phyloP scores from a whole-genome alignment of 257 asterid genomes.

The Paulownia fortunei region DNA sequence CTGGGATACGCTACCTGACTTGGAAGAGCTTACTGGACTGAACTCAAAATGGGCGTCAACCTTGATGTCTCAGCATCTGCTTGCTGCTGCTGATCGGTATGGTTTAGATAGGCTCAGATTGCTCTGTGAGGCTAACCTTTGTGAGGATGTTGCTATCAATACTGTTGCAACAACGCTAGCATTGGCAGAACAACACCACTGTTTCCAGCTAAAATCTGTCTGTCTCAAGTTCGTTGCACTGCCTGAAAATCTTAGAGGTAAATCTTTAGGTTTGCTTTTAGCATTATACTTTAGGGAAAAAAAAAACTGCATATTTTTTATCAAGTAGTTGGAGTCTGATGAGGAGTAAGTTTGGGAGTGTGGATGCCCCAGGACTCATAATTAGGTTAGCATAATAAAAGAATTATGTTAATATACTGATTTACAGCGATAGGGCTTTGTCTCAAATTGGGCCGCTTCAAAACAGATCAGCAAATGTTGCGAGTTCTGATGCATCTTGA shows the following conservation, averaged over 20 bases:
- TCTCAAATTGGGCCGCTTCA: background rate
- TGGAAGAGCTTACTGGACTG: constrained; percentile 88
- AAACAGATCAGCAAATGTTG: background rate
- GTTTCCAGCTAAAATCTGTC: constrained; percentile 83
- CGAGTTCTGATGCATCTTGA: background rate
- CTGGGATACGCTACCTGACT: constrained; percentile 85
- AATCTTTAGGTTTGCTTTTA: constrained; percentile 3
- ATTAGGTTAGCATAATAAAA: background rate
- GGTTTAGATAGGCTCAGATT: constrained; percentile 90
- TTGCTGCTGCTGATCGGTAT: constrained; percentile 96
- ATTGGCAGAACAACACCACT: constrained; percentile 95
- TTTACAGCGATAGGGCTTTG: background rate
- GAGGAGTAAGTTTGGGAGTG: background rate
- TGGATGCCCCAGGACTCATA: background rate
- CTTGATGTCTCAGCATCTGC: constrained; percentile 94
- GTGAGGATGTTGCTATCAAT: constrained; percentile 85
- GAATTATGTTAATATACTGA: background rate
- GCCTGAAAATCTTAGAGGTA: constrained; percentile 85
- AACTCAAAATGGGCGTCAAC: constrained; percentile 87
- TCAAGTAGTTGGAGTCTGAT: background rate
- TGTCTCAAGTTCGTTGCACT: constrained; percentile 85
- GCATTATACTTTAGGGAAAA: background rate
- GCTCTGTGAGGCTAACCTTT: constrained; percentile 82
- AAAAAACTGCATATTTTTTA: background rate
- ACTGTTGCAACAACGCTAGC: constrained; percentile 98